Percentiles rank a stretch among this genome's conserved stretches.
These are phyloP conservation scores for Hypoxylon subgilvum DNA, from an alignment of 495 filamentous ascomycete genomes.

Conservation along the genomic window DNA sequence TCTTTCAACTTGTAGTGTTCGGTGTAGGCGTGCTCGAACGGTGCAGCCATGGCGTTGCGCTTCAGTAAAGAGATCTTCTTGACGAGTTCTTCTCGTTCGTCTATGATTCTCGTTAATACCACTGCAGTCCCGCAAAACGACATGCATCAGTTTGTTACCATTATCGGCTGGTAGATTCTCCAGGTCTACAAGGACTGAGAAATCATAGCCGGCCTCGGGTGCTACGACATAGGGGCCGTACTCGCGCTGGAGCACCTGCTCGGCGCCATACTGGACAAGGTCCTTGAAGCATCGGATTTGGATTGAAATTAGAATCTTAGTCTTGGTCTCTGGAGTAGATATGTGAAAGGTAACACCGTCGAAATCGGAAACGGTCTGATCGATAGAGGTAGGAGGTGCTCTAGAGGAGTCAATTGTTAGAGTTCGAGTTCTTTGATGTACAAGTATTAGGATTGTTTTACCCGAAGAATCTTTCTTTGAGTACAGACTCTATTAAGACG, in stretches of 20 bases:
- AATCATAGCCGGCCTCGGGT: slow-evolving; percentile 91
- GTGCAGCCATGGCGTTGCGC: slow-evolving; percentile 97
- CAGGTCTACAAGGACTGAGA: slow-evolving; percentile 86
- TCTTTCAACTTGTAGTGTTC: slow-evolving; percentile 85
- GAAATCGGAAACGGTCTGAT: slow-evolving; percentile 97
- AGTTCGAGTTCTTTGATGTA: not conserved
- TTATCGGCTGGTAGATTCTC: slow-evolving; percentile 81
- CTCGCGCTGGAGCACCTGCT: slow-evolving; percentile 87
- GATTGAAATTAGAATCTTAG: slow-evolving; percentile 91
- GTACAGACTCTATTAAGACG: slow-evolving; percentile 91
- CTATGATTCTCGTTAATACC: slow-evolving; percentile 48
- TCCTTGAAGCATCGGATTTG: slow-evolving; percentile 93
- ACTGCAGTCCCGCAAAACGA: not conserved
- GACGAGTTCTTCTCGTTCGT: slow-evolving; percentile 82
- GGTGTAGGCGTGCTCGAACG: slow-evolving; percentile 94
- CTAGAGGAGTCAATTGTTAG: slow-evolving; percentile 51
- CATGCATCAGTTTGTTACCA: slow-evolving; percentile 48
- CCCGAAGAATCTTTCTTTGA: slow-evolving; percentile 94
- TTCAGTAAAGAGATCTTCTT: slow-evolving; percentile 86
- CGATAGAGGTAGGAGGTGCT: slow-evolving; percentile 82
- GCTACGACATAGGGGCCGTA: slow-evolving; percentile 89
- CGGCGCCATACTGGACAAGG: slow-evolving; percentile 88
- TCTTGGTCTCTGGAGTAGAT: slow-evolving; percentile 90
- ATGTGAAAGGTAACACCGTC: slow-evolving; percentile 98
- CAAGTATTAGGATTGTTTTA: slow-evolving; percentile 45